Evolutionary conservation across 371 early-diverging fungal genomes (phyloP).

Genomic region (Circinella minor): DNA sequence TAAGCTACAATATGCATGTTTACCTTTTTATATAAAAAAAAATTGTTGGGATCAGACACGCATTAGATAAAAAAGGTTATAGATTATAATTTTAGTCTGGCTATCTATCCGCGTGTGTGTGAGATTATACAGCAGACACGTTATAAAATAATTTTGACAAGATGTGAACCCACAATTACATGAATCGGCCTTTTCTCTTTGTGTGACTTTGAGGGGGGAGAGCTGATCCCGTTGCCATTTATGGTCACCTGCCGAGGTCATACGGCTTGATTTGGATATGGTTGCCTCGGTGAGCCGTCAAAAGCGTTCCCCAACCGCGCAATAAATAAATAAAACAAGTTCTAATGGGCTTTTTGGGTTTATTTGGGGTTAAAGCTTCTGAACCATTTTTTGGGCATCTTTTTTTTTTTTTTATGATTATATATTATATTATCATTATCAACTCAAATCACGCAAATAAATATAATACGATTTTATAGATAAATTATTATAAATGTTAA

Average conservation of each 20-base stretch:
- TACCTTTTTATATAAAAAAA: background rate
- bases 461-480: no score
- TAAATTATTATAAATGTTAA: no score
- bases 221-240: slow-evolving; percentile 12
- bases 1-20: background rate
- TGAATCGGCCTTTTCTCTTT: background rate
- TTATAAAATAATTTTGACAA: slow-evolving; percentile 13
- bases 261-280: slow-evolving; percentile 12
- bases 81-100: background rate
- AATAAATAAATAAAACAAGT: background rate
- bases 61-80: background rate
- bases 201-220: slow-evolving; percentile 11
- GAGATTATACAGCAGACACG: background rate
- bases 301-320: slow-evolving; percentile 1
- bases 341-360: slow-evolving; percentile 1
- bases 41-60: slow-evolving; percentile 14
- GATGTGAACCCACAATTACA: background rate
- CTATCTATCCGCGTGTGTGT: no score
- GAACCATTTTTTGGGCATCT: background rate
- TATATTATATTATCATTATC: no score
- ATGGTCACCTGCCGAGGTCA: slow-evolving; percentile 16
- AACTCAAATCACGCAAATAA: no score
- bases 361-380: background rate
- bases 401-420: background rate
- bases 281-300: slow-evolving; percentile 14